Base-by-base conservation (phyloP, 2,329 filamentous ascomycete species). In the Botrytis galanthina region DNA sequence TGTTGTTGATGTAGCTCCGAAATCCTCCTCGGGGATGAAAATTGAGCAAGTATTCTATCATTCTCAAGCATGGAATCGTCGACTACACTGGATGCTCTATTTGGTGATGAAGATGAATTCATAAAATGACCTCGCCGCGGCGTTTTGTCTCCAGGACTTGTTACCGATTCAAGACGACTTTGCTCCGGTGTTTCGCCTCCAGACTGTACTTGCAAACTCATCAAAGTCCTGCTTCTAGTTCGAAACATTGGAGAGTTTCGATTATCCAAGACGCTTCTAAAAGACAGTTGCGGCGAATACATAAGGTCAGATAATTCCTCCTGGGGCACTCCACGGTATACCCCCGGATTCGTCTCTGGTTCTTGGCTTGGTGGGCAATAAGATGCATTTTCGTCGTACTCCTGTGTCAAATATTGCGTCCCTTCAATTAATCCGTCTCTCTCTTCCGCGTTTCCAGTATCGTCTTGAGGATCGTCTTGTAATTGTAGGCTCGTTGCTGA, bases 1-100 rank as follows among this genome's bases (percentile, higher is more conserved):
- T 76, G 76, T 68, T 85, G 84, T 5, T 88, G 81, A 73, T 86
- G 87, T 37, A 84, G 83, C 74, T 87, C 84, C 18, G 89, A 77
- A 0, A 88, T 80, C 57, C 85, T 83, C 1, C 85, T 86, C 0
- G 88, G 88, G 0, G 88, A 87, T 29, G 81, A 83, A 37, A 83
- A 82, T 22, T 78, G 78, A 2, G 78, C 66, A 1, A 83, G 74
- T 0, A 77, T 74, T 20, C 80, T 68, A 78, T 81, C 75, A 71
- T 83, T 81, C 12, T 82, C 79, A 0, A 84, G 85, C 75, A 88
- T 85, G 0, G 88, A 91, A 77, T 91, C 88, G 16, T 83, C 84
- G 32, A 90, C 83, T 42, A 86, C 82, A 73, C 86, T 89, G 0
- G 86, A 84, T 3, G 84, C 85, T 22, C 83, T 80, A 62, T 79